Conservation (phyloP, 495 filamentous ascomycete genomes). For the Talaromyces proteolyticus region DNA sequence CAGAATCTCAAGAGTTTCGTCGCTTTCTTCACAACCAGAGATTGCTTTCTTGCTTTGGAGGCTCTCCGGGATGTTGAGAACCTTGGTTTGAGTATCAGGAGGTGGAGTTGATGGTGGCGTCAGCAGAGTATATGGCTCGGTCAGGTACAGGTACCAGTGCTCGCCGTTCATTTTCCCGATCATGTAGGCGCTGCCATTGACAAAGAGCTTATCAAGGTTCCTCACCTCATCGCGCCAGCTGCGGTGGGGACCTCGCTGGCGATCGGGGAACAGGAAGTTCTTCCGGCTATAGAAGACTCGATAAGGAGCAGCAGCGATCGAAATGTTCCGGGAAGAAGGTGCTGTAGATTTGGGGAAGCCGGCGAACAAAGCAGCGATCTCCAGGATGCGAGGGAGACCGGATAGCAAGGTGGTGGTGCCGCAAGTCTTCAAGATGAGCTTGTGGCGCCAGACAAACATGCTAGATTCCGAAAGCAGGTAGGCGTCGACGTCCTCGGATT, state of each 20-base stretch:
- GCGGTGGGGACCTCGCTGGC: constrained; percentile 88
- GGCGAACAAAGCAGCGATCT: constrained; percentile 80
- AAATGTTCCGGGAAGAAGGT: constrained; percentile 45
- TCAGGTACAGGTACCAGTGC: constrained; percentile 98
- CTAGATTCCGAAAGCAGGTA: constrained; percentile 98
- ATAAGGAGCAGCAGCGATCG: constrained; percentile 77
- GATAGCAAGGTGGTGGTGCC: constrained; percentile 92
- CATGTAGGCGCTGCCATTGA: constrained; percentile 96
- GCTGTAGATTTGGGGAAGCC: constrained; percentile 70
- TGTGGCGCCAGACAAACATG: constrained; percentile 99
- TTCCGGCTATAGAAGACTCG: constrained; percentile 98
- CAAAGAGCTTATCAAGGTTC: constrained; percentile 82
- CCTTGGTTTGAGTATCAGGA: constrained; percentile 54
- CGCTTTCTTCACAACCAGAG: constrained; percentile 34
- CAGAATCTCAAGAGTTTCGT: constrained; percentile 94
- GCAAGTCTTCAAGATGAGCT: constrained; percentile 97
- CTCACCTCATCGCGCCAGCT: constrained; percentile 97
- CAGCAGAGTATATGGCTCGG: constrained; percentile 71
- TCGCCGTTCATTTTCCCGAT: constrained; percentile 99
- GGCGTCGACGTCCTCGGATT: constrained; percentile 94
- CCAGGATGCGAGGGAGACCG: constrained; percentile 81
- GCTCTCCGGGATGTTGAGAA: constrained; percentile 46
- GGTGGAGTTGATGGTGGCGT: constrained; percentile 81
- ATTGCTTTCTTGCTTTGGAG: constrained; percentile 16
- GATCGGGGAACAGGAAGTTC: constrained; percentile 95